Evolutionary conservation across 129 eudicot species (phyloP).

Genomic region (Mikania micrantha): DNA sequence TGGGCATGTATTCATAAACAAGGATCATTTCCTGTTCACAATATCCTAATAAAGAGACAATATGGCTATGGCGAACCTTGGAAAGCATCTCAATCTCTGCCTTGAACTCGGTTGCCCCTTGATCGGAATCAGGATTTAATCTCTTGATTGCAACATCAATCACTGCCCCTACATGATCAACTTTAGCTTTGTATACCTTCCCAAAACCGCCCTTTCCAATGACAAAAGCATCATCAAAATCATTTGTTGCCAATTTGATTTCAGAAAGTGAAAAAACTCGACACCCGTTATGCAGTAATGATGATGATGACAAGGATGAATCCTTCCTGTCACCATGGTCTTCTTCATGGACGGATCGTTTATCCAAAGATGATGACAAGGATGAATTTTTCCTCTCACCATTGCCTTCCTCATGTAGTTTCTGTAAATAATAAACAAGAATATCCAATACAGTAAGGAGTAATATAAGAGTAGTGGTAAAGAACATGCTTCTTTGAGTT

Average conservation of each 20-base stretch:
- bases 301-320: constrained; percentile 4
- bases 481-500: constrained; percentile 18
- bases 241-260: constrained; percentile 22
- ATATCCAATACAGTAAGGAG: constrained; percentile 13
- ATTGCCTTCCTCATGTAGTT: constrained; percentile 9
- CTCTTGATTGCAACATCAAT: constrained; percentile 26
- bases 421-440: constrained; percentile 18
- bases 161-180: neutral
- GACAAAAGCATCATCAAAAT: constrained; percentile 22
- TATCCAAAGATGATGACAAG: neutral
- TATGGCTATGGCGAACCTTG: constrained; percentile 27
- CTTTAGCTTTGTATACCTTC: constrained; percentile 25
- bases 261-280: constrained; percentile 27
- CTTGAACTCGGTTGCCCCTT: constrained; percentile 28
- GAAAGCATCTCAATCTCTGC: constrained; percentile 30
- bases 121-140: constrained; percentile 17
- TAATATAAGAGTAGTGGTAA: constrained; percentile 16
- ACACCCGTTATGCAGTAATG: neutral
- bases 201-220: constrained; percentile 34
- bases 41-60: constrained; percentile 25
- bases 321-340: neutral
- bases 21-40: constrained; percentile 24
- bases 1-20: constrained; percentile 25
- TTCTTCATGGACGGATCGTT: neutral
- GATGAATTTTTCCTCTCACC: constrained; percentile 8